Evolutionary conservation across 2,329 filamentous ascomycete genomes (phyloP), one percentile per base, ranked within the genome.

Genomic region (Lachnellula subtilissima): DNA sequence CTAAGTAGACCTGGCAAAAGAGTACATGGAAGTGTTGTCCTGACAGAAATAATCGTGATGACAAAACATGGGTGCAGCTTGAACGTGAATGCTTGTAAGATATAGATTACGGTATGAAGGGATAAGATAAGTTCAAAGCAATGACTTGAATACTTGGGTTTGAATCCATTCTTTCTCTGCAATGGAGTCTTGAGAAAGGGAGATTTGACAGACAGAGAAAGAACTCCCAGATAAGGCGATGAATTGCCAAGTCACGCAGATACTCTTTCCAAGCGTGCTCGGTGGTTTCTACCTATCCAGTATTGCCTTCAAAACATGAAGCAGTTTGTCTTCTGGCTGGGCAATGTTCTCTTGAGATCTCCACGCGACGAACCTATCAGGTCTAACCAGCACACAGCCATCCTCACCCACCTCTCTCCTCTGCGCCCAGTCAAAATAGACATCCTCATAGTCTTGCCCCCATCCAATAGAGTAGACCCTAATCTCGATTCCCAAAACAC

Each of bases 351-450:
- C 28, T 3, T 35, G 35, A 14, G 58, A 62, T 37, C 64, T 56
- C 64, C 64, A 66, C n/a, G 61, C 63, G 15, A 66, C 57, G 55
- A 64, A 65, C 32, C 78, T 70, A 70, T 87, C 84, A 0, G 83
- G 83, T 11, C 83, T 70, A 4, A 81, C 76, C 23, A 86, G 72
- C 15, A 86, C 74, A 62, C 75, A 79, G 1, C 84, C 83, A 56
- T 78, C 75, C 58, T 85, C 83, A 19, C 77, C 75, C 1, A 86
- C 75, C 46, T 78, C 80, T 15, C 81, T 73, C 53, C 73, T 69
- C 48, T 71, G 69, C 11, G 72, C 75, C 84, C 84, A 87, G 54
- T 84, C 81, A 57, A 77, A 78, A 66, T 86, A 86, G 0, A 82
- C 74, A 64, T 87, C 84, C 64, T 85, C 78, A 59, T 76, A 86